These are phyloP conservation scores for Penicillium sp. DNA, from an alignment of 2,329 filamentous ascomycete genomes.

Conservation along the genomic window DNA sequence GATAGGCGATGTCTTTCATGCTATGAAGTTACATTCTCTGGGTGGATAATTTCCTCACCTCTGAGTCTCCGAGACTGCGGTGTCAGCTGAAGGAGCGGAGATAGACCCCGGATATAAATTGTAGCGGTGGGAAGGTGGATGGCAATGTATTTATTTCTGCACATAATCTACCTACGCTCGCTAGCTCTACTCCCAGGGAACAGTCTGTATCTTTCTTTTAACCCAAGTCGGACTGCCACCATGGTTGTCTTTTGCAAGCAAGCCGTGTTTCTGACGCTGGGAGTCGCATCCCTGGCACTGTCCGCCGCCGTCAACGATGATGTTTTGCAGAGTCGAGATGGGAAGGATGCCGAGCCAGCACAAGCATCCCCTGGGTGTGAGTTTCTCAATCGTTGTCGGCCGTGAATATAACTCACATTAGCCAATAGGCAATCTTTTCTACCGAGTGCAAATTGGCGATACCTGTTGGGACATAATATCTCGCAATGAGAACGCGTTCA, in stretches of 20 bases:
- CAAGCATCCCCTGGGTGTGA: constrained; percentile 4
- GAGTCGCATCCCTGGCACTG: constrained; percentile 6
- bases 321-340: neutral
- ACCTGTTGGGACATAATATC: constrained; percentile 26
- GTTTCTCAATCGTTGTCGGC: neutral
- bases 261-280: constrained; percentile 4
- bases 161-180: neutral
- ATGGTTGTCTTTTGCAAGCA: constrained; percentile 6
- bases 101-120: neutral
- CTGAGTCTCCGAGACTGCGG: neutral
- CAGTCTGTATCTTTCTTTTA: neutral
- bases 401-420: neutral
- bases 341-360: neutral
- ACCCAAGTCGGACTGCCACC: neutral
- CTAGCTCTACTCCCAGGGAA: neutral
- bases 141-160: neutral
- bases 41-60: neutral
- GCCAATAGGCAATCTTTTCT: constrained; percentile 13
- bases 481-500: constrained; percentile 15
- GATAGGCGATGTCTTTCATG: neutral
- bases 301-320: constrained; percentile 4
- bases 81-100: neutral
- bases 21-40: neutral
- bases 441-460: constrained; percentile 18
- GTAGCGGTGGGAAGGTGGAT: neutral